Conservation (phyloP, 2,329 filamentous ascomycete genomes). For the Fusarium kyushuense region DNA sequence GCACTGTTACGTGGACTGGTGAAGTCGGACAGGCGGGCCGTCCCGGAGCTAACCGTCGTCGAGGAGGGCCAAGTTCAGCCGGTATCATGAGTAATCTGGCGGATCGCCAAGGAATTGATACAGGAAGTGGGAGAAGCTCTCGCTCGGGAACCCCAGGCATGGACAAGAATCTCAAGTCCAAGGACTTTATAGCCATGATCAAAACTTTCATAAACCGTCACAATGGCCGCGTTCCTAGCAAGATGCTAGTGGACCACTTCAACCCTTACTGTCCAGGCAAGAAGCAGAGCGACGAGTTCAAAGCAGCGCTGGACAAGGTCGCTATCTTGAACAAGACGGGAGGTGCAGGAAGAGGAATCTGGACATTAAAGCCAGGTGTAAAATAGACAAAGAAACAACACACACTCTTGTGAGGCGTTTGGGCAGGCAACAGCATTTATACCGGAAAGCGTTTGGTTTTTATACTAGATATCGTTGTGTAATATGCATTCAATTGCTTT, state of each 20-base stretch:
- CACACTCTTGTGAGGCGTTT: conserved; percentile 34
- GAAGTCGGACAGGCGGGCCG: conserved; percentile 82
- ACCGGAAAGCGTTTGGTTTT: conserved; percentile 9
- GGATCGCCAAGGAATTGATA: conserved; percentile 65
- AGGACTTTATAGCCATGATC: conserved; percentile 78
- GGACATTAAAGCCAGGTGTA: conserved; percentile 59
- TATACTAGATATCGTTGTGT: conserved; percentile 12
- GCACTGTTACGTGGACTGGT: conserved; percentile 94
- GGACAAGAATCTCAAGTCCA: conserved; percentile 60
- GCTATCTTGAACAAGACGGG: conserved; percentile 75
- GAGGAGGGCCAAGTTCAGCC: conserved; percentile 65
- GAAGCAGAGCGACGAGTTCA: conserved; percentile 82
- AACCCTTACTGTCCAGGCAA: conserved; percentile 76
- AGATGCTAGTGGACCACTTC: conserved; percentile 91
- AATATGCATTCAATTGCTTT: conserved; percentile 7
- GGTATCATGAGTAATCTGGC: conserved; percentile 69
- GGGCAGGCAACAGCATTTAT: conserved; percentile 7
- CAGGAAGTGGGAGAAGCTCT: conserved; percentile 59
- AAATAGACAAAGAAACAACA: conserved; percentile 1
- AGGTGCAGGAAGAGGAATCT: conserved; percentile 65
- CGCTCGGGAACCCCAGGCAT: conserved; percentile 59
- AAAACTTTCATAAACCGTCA: conserved; percentile 82
- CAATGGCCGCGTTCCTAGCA: conserved; percentile 82
- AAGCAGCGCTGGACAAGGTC: conserved; percentile 80
- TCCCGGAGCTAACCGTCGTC: conserved; percentile 67